A percentile compares a stretch with the other conserved stretches of the same genome.
phyloP scores from a whole-genome alignment of 805 yeast genomes.

The Ogataea populi-albae region DNA sequence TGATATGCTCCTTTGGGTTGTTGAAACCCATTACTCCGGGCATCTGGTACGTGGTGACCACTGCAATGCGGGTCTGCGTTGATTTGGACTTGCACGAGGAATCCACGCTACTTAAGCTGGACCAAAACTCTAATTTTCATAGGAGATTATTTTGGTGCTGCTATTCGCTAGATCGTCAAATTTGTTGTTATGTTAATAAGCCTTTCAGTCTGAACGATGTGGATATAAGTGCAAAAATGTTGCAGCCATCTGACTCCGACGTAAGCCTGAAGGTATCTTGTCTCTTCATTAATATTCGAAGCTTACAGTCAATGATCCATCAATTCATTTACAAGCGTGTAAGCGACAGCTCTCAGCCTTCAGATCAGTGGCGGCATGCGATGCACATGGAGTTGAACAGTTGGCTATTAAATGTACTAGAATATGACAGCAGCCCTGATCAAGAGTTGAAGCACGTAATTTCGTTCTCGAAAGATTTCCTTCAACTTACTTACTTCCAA shows the following conservation, averaged over 20 bases:
- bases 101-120: constrained; percentile 6
- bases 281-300: constrained; percentile 16
- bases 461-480: constrained; percentile 11
- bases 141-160: constrained; percentile 45
- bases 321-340: constrained; percentile 12
- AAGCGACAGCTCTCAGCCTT: neutral
- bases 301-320: constrained; percentile 19
- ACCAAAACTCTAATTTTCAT: constrained; percentile 5
- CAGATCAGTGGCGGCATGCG: constrained; percentile 10
- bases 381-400: constrained; percentile 18
- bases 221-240: constrained; percentile 15
- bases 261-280: constrained; percentile 9
- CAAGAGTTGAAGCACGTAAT: neutral
- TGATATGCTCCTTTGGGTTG: constrained; percentile 39
- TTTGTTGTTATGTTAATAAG: constrained; percentile 44
- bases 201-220: constrained; percentile 45
- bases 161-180: constrained; percentile 45
- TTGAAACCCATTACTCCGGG: constrained; percentile 49
- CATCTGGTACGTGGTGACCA: constrained; percentile 45
- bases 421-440: neutral
- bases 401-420: constrained; percentile 11
- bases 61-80: constrained; percentile 42
- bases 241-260: constrained; percentile 2
- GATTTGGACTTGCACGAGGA: constrained; percentile 47
- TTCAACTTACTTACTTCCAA: constrained; percentile 21